Base-by-base conservation (phyloP, 331 rosid species). In the Erythrophleum ivorense region DNA sequence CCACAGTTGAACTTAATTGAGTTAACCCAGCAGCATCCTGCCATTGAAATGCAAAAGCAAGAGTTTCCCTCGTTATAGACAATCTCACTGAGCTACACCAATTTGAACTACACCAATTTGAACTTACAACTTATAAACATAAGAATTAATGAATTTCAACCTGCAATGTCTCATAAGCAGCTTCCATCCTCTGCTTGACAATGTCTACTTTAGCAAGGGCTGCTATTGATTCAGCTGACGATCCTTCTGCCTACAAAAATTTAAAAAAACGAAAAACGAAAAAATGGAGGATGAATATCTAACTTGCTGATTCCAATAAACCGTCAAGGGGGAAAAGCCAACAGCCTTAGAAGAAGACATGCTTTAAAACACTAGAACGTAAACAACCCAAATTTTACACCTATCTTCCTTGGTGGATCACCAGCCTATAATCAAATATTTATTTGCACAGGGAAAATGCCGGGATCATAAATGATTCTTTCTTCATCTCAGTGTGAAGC, bases 11-110 rank as follows among this genome's bases (percentile, higher is more conserved):
- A 80, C 99, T 96, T 83, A 96, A 86, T 81, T 96, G 98, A 76
- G 99, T 92, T 89, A 96, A 87, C 73, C 99, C 99, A 82, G 99
- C 99, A 68, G 99, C 99, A 91, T 95, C 99, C 97, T 94, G 85
- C 67, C 50, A 75, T 75, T 36, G 19, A 74, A 83, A 73, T 40
- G 11, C 31, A 2, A 67, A 52, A 50, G 21, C 54, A 78, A 38
- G 38, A 82, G 69, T 36, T 57, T 19, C 38, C 83, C 67, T 75
- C 75, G 21, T 38, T 21, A 77, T 13, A 71, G 13, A 58, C 43
- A 66, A 63, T 66, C 58, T 81, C 46, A 36, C 41, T 9, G 46
- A 63, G 52, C 63, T 73, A 43, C 19, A 69, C 58, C n/a, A 14
- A 60, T 45, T 8, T 45, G 58, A 81, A 41, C n/a, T n/a, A 43